Evolutionary conservation across 305 asterid genomes (phyloP).

Genomic region (Fraxinus xanthoxyloides): DNA sequence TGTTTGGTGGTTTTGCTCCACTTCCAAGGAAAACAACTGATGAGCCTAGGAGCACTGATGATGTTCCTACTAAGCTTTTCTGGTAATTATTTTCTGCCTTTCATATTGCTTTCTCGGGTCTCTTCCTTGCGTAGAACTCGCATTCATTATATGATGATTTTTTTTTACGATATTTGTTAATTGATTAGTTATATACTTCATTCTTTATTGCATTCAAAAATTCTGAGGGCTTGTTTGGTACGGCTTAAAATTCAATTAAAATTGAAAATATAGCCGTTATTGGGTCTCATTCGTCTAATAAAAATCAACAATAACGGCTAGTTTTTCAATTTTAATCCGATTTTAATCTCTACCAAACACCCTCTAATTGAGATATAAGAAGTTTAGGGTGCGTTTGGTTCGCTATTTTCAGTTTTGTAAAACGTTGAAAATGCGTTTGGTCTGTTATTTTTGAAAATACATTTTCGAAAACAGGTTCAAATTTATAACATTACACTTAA

Average conservation of each 20-base stretch:
- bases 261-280: too few relatives aligned
- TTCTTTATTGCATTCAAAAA: not conserved
- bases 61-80: conserved; percentile 51
- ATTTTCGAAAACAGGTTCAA: not conserved
- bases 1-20: conserved; percentile 97
- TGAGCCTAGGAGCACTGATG: conserved; percentile 32
- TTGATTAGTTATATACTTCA: conserved; percentile 3
- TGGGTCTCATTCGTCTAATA: too few relatives aligned
- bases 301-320: too few relatives aligned
- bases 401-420: not conserved
- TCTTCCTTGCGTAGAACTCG: conserved; percentile 11
- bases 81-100: conserved; percentile 37
- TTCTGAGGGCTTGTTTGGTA: too few relatives aligned
- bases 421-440: not conserved
- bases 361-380: not conserved
- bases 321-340: too few relatives aligned
- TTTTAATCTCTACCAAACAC: too few relatives aligned
- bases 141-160: not conserved
- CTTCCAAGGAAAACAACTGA: conserved; percentile 62
- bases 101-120: conserved; percentile 5
- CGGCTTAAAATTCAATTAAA: too few relatives aligned
- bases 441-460: not conserved
- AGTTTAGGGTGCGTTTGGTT: not conserved
- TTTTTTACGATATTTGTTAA: not conserved
- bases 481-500: not conserved